Conservation (phyloP, 75 land plant species). For the Pinus taeda region DNA sequence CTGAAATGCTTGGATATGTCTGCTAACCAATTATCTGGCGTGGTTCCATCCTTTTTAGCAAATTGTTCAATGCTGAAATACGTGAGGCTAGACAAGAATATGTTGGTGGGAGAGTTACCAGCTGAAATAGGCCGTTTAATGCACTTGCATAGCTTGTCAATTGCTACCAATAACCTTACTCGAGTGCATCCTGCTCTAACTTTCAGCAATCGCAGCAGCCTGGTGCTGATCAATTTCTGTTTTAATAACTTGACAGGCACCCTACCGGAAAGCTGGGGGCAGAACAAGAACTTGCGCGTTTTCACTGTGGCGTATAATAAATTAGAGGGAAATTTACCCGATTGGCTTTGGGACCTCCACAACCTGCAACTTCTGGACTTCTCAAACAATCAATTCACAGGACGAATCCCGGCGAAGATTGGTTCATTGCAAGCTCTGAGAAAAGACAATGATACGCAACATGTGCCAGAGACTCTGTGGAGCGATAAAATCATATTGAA, state of each 20-base stretch:
- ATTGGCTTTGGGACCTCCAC: slow-evolving; percentile 24
- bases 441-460: no score
- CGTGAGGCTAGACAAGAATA: slow-evolving; percentile 37
- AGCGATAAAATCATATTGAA: no score
- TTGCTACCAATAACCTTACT: slow-evolving; percentile 38
- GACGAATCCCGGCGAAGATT: slow-evolving; percentile 43
- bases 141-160: slow-evolving; percentile 36
- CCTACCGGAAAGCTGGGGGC: slow-evolving; percentile 27
- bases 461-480: no score
- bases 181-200: slow-evolving; percentile 33
- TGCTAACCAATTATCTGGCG: slow-evolving; percentile 46
- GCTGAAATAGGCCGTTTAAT: slow-evolving; percentile 29
- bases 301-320: slow-evolving; percentile 37
- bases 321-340: slow-evolving; percentile 38
- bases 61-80: slow-evolving; percentile 27
- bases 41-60: slow-evolving; percentile 53
- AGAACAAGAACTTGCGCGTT: slow-evolving; percentile 25
- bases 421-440: neutral
- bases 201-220: slow-evolving; percentile 31
- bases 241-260: slow-evolving; percentile 41
- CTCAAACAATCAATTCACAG: slow-evolving; percentile 57
- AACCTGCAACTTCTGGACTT: slow-evolving; percentile 62
- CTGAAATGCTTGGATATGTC: slow-evolving; percentile 37
- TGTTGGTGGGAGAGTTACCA: slow-evolving; percentile 49
- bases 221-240: slow-evolving; percentile 43